phyloP scores from a whole-genome alignment of 352 stramenopile species.

The Globisporangium mamillatum region DNA sequence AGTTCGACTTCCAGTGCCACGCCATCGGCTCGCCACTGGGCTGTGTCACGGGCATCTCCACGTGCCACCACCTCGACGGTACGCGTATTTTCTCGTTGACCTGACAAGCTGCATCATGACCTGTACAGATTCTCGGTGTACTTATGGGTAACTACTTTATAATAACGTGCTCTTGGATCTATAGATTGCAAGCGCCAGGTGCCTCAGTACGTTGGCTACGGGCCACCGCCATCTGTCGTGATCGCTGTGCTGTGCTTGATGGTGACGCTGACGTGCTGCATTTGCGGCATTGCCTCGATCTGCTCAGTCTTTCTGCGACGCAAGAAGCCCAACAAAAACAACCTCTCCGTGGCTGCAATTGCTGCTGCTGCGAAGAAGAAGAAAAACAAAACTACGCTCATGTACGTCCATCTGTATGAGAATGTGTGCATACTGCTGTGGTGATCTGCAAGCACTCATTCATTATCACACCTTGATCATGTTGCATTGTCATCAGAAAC shows the following conservation, averaged over 20 bases:
- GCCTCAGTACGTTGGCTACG: slow-evolving; percentile 81
- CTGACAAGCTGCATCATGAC: slow-evolving; percentile 1
- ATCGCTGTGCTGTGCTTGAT: slow-evolving; percentile 82
- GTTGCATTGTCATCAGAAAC: not conserved
- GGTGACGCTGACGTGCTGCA: slow-evolving; percentile 79
- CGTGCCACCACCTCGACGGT: slow-evolving; percentile 84
- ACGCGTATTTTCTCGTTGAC: not conserved
- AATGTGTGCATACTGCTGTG: not conserved
- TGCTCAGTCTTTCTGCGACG: slow-evolving; percentile 66
- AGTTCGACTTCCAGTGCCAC: slow-evolving; percentile 83
- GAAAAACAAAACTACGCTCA: slow-evolving; percentile 22
- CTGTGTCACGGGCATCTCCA: slow-evolving; percentile 65
- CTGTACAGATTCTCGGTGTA: not conserved
- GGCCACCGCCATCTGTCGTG: slow-evolving; percentile 74
- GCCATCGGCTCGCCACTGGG: slow-evolving; percentile 63
- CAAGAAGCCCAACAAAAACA: slow-evolving; percentile 9
- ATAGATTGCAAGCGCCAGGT: slow-evolving; percentile 70
- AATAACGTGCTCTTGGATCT: slow-evolving; percentile 1
- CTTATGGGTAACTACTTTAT: not conserved
- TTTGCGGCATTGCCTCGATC: slow-evolving; percentile 73
- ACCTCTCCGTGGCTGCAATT: not conserved
- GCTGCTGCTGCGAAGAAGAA: slow-evolving; percentile 28
- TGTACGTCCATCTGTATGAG: slow-evolving; percentile 14
- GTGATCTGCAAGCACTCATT: not conserved
- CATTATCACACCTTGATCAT: too few relatives aligned